Base-by-base conservation (phyloP, 2,329 filamentous ascomycete genomes). In the Dactylonectria macrodidyma region DNA sequence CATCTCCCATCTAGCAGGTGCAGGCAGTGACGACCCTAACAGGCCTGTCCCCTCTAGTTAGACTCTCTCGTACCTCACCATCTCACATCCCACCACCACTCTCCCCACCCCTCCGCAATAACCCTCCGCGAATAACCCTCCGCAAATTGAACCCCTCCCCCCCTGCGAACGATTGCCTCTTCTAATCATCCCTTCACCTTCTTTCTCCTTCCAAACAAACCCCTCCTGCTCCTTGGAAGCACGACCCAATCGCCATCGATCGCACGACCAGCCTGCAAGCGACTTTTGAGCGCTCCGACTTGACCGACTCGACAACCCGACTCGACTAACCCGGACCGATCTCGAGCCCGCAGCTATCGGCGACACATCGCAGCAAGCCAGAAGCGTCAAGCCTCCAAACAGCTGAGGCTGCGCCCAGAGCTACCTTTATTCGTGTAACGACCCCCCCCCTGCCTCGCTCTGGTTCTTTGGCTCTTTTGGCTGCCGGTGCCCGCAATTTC, bases 361-460 rank as follows among this genome's bases (percentile, higher is more conserved):
- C 64, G 38, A 62, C 59, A 36, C 54, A 66, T 66, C 64, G 59
- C 54, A 59, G 58, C 52, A 38, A 36, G 14, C 52, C 59, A 44
- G 52, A 48, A 66, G 46, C 14, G 5, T n/a, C 3, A 59, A 16
- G 19, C 26, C 26, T 30, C 26, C 26, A 30, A 30, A 30, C 26
- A 30, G 46, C 64, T 36, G 36, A 41, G 38, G 46, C 58, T 58
- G 52, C 51, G 19, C 54, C 30, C 54, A 51, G 58, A 54, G 30
- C 47, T 44, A 59, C 30, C 44, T 44, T 33, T 26, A 26, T 34
- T 38, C 26, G 64, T 66, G 64, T 66, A 62, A 66, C 65, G 5
- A 2, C 4, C 41, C 41, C 36, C n/a, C 30, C 55, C 48, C 34
- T 33, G 30, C 55, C 34, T 24, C 55, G 55, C 55, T 60, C 34